Percentiles rank a stretch among this genome's conserved stretches.
Conservation (phyloP, 805 yeast genomes). For the Yarrowia osloensis region DNA sequence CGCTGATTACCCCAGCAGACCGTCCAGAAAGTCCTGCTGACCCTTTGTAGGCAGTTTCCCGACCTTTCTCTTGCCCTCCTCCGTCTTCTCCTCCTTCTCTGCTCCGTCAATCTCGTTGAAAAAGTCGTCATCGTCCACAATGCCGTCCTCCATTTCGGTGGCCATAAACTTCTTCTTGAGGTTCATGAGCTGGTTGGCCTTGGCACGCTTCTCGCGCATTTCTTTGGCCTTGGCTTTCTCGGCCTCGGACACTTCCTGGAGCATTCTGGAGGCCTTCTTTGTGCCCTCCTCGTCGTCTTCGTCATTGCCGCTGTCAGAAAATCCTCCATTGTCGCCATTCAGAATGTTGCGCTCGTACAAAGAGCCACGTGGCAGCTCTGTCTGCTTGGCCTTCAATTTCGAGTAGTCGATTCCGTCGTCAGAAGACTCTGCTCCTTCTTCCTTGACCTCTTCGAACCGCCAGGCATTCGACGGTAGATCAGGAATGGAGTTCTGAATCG, state of each 20-base stretch:
- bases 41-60: neutral
- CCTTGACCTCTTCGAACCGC: slow-evolving; percentile 32
- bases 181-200: slow-evolving; percentile 7
- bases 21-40: slow-evolving; percentile 23
- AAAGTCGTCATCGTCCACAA: slow-evolving; percentile 36
- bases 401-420: slow-evolving; percentile 2
- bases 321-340: neutral
- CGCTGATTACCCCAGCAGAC: neutral
- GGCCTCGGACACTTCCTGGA: slow-evolving; percentile 6
- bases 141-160: slow-evolving; percentile 21
- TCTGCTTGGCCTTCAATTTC: slow-evolving; percentile 35
- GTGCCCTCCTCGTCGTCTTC: neutral
- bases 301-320: neutral
- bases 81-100: neutral
- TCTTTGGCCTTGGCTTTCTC: slow-evolving; percentile 2
- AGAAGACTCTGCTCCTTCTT: neutral
- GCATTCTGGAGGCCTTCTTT: neutral
- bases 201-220: neutral
- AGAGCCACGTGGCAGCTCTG: slow-evolving; percentile 41
- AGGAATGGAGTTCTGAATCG: neutral
- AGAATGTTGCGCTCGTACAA: slow-evolving; percentile 6
- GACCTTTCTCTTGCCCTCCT: neutral
- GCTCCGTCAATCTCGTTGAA: slow-evolving; percentile 35
- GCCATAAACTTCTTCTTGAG: slow-evolving; percentile 15
- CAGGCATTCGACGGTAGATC: slow-evolving; percentile 22